Conservation (phyloP, 768 basidiomycete species). For the Trametes cingulata region DNA sequence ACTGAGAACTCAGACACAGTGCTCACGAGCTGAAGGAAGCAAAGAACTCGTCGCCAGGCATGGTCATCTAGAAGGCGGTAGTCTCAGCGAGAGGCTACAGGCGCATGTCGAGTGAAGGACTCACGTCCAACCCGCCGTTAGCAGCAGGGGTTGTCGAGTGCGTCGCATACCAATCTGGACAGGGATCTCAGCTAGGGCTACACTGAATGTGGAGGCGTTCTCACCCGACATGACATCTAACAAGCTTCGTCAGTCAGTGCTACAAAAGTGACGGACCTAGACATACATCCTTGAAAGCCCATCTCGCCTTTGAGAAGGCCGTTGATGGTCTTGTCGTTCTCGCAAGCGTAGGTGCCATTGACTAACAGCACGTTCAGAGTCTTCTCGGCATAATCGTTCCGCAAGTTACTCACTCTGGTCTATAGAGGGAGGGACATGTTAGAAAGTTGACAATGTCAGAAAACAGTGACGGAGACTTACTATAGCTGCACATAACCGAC, state of each 20-base stretch:
- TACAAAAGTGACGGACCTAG: too few species aligned
- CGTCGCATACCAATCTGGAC: conserved; percentile 68
- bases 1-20: background rate
- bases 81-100: background rate
- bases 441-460: conserved; percentile 33
- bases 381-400: too few species aligned
- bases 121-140: conserved; percentile 62
- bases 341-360: conserved; percentile 72
- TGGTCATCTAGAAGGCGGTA: conserved; percentile 54
- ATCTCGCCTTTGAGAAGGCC: conserved; percentile 45
- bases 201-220: conserved; percentile 16
- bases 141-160: conserved; percentile 55
- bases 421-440: conserved; percentile 20
- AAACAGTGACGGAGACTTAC: conserved; percentile 36
- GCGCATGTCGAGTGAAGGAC: conserved; percentile 19
- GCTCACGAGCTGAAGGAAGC: conserved; percentile 22
- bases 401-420: conserved; percentile 13
- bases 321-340: conserved; percentile 69
- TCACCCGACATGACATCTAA: conserved; percentile 32
- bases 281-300: conserved; percentile 42
- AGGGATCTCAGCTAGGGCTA: conserved; percentile 40
- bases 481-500: conserved; percentile 75
- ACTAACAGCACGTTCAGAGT: conserved; percentile 43
- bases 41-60: conserved; percentile 59
- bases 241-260: background rate